Evolutionary conservation across 2,329 filamentous ascomycete species (phyloP), one percentile per base, ranked within the genome.

Genomic region (Chrysosporium queenslandicum): DNA sequence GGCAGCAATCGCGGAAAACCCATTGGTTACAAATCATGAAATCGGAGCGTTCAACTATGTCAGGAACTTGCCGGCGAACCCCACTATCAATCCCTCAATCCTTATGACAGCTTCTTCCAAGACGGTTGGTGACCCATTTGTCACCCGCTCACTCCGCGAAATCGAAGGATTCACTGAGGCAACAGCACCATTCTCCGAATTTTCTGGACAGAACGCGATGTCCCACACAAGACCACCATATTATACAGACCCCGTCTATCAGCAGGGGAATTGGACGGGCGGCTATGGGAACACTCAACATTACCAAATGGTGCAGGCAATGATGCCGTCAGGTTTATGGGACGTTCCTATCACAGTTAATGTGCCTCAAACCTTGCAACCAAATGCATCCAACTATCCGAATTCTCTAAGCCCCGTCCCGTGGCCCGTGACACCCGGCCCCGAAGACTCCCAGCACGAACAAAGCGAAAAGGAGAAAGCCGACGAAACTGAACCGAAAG

Each of bases 391-490:
- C 2, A 23, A 23, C 23, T 39, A 39, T 48, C 34, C 32, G 3
- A 34, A 27, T 4, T 9, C 32, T 23, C 21, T 27, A n/a, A 48
- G 6, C 18, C 47, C 47, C 6, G 47, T 50, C 4, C 47, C 47
- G 21, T 50, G 47, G 47, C 37, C 47, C 11, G 47, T 50, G 16
- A 42, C 36, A 8, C 47, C 47, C n/a, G 12, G 34, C 12, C 21
- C 34, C 5, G 37, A 50, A 1, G 21, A 25, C 5, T 8, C 18
- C 11, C 16, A 48, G 12, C 12, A 20, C 12, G 1, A 45, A 45
- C 2, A 18, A 18, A 30, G 3, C 3, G 3, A 23, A 34, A 23
- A 42, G 16, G 7, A 18, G 4, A 11, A 41, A 34, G 7, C 25
- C 7, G 7, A 23, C 11, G 12, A 40, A n/a, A 14, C 21, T n/a